A percentile compares a stretch with the other conserved stretches of the same genome.
These are phyloP conservation scores for Zymoseptoria pseudotritici DNA, from an alignment of 2,329 filamentous ascomycete species.

Conservation along the genomic window DNA sequence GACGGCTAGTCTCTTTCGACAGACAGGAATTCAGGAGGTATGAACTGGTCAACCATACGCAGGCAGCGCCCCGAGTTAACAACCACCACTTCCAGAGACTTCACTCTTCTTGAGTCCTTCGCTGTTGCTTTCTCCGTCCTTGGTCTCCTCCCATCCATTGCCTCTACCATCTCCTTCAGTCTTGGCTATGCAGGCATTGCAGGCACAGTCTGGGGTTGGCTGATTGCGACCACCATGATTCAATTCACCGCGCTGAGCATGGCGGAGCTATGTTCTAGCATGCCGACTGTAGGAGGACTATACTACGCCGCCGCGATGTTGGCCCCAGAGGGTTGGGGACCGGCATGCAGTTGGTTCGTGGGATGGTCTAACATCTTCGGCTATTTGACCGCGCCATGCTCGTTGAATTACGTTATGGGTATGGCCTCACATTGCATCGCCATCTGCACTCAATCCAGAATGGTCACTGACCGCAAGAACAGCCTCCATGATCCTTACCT, in stretches of 20 bases:
- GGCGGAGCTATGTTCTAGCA: slow-evolving; percentile 31
- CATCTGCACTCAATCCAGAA: neutral
- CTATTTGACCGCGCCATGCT: slow-evolving; percentile 26
- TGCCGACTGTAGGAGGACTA: slow-evolving; percentile 36
- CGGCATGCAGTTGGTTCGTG: slow-evolving; percentile 20
- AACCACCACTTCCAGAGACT: slow-evolving; percentile 17
- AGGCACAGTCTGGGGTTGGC: slow-evolving; percentile 28
- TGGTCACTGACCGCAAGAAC: slow-evolving; percentile 34
- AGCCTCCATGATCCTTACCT: slow-evolving; percentile 30
- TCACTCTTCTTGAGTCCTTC: slow-evolving; percentile 29
- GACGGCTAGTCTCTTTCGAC: neutral
- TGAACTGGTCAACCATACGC: neutral
- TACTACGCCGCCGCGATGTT: slow-evolving; percentile 30
- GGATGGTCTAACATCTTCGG: slow-evolving; percentile 29
- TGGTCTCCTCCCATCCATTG: slow-evolving; percentile 34
- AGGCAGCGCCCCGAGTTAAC: neutral
- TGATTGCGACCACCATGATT: slow-evolving; percentile 27
- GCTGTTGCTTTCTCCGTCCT: slow-evolving; percentile 31
- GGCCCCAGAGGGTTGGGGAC: slow-evolving; percentile 28
- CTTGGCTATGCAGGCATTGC: slow-evolving; percentile 26
- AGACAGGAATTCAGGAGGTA: neutral
- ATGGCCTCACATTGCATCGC: slow-evolving; percentile 17
- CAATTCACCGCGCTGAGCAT: slow-evolving; percentile 30
- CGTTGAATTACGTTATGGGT: slow-evolving; percentile 27
- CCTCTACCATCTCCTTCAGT: slow-evolving; percentile 31